phyloP scores from a whole-genome alignment of 1,139 yeast genomes.

The Yamadazyma dushanensis region DNA sequence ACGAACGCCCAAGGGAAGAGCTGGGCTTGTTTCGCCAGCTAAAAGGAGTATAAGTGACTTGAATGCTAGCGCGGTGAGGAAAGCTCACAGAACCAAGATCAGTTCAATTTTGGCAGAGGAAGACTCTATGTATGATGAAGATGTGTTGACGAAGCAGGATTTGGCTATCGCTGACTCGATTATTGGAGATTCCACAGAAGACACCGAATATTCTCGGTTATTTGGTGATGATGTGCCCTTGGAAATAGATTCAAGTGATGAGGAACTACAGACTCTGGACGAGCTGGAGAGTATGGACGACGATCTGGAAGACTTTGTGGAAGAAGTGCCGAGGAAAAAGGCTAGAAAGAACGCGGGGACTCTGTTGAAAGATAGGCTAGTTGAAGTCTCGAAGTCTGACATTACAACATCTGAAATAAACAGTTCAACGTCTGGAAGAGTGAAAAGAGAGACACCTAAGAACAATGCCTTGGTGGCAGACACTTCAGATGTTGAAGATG shows the following conservation, averaged over 20 bases:
- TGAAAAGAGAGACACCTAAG: background rate
- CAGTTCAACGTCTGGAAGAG: too few relatives aligned
- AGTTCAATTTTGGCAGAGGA: constrained; percentile 39
- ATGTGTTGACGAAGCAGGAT: constrained; percentile 34
- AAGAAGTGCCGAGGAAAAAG: too few relatives aligned
- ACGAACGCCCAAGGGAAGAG: constrained; percentile 44
- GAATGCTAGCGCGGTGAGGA: constrained; percentile 51
- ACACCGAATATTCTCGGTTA: constrained; percentile 7
- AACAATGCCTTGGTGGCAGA: background rate
- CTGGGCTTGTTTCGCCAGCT: constrained; percentile 47
- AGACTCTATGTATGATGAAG: constrained; percentile 26
- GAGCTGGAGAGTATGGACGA: background rate
- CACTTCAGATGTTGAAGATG: constrained; percentile 1
- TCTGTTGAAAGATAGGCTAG: too few relatives aligned
- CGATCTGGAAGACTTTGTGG: background rate
- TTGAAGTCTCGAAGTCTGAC: too few relatives aligned
- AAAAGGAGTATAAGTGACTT: constrained; percentile 41
- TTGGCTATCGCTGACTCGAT: constrained; percentile 46
- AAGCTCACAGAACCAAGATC: constrained; percentile 38
- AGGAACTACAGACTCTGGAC: constrained; percentile 4
- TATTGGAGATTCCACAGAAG: constrained; percentile 24
- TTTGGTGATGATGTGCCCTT: constrained; percentile 34
- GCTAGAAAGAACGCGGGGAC: too few relatives aligned
- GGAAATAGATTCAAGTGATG: constrained; percentile 27
- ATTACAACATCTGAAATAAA: too few relatives aligned